phyloP scores from a whole-genome alignment of 345 rosid species.

The Aquilaria sinensis region DNA sequence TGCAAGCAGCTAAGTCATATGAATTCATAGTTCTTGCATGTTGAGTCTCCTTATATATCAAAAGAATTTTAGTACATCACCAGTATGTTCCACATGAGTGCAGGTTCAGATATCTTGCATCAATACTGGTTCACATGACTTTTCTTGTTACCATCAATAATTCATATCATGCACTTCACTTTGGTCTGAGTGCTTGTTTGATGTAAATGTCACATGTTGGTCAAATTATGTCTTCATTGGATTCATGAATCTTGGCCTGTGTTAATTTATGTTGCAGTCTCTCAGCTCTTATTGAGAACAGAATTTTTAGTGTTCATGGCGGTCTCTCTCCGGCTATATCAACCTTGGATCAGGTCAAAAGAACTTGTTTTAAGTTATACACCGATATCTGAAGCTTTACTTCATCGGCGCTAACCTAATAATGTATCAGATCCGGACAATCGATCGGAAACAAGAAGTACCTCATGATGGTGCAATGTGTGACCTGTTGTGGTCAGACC shows the following conservation, averaged over 20 bases:
- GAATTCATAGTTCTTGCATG: too few species aligned
- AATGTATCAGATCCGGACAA: conserved; percentile 67
- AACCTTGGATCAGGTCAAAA: conserved; percentile 84
- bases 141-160: too few species aligned
- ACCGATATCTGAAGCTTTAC: conserved; percentile 12
- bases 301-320: conserved; percentile 91
- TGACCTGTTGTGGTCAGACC: conserved; percentile 98
- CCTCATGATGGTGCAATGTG: conserved; percentile 99
- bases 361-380: conserved; percentile 16
- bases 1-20: too few species aligned
- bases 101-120: too few species aligned
- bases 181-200: too few species aligned
- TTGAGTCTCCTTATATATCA: too few species aligned
- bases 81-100: too few species aligned
- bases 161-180: too few species aligned
- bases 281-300: conserved; percentile 92
- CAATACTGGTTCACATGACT: too few species aligned
- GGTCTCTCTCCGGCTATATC: conserved; percentile 95
- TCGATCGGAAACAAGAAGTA: conserved; percentile 97
- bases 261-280: conserved; percentile 37
- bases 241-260: conserved; percentile 1
- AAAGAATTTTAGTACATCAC: too few species aligned
- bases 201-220: too few species aligned
- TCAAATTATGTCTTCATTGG: too few species aligned
- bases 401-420: conserved; percentile 6